These are phyloP conservation scores for Ustanciosporium gigantosporum DNA, from an alignment of 1,284 basidiomycete species.

Conservation along the genomic window DNA sequence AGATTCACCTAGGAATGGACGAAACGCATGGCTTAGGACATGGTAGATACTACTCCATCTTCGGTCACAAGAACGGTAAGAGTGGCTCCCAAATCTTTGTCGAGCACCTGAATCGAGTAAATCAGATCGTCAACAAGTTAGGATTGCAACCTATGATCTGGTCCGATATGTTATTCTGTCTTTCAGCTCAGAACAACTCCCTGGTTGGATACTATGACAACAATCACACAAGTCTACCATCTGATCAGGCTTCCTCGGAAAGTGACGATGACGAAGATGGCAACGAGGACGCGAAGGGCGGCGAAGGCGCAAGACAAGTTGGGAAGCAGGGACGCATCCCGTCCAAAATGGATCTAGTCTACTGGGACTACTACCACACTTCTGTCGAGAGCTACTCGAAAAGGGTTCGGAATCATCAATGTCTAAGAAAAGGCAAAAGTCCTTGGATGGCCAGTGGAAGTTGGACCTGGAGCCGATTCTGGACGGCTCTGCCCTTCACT, in stretches of 20 bases:
- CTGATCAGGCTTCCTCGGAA: slow-evolving; percentile 19
- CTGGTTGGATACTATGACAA: slow-evolving; percentile 60
- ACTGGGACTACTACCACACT: slow-evolving; percentile 58
- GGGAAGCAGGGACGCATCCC: slow-evolving; percentile 54
- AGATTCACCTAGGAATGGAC: slow-evolving; percentile 50
- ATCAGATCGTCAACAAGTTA: slow-evolving; percentile 49
- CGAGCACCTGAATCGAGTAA: slow-evolving; percentile 52
- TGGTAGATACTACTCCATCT: slow-evolving; percentile 60
- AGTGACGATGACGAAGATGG: neutral
- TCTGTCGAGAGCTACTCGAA: slow-evolving; percentile 50
- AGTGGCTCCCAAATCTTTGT: slow-evolving; percentile 55
- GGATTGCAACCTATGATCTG: slow-evolving; percentile 62
- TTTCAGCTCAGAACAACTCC: slow-evolving; percentile 60
- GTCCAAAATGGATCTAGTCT: slow-evolving; percentile 53
- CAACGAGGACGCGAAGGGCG: too few species aligned
- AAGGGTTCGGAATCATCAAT: slow-evolving; percentile 59
- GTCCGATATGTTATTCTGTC: slow-evolving; percentile 61
- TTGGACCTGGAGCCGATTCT: slow-evolving; percentile 63
- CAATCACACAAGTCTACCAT: slow-evolving; percentile 10
- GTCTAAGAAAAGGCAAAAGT: slow-evolving; percentile 50
- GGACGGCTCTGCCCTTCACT: slow-evolving; percentile 62
- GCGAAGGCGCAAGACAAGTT: too few species aligned
- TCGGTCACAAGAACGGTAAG: slow-evolving; percentile 54
- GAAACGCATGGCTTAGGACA: slow-evolving; percentile 61
- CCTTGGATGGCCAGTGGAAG: slow-evolving; percentile 61